Evolutionary conservation across 192 early-diverging fungal species (phyloP), one percentile per base, ranked within the genome.

Genomic region (Coemansia sp.): DNA sequence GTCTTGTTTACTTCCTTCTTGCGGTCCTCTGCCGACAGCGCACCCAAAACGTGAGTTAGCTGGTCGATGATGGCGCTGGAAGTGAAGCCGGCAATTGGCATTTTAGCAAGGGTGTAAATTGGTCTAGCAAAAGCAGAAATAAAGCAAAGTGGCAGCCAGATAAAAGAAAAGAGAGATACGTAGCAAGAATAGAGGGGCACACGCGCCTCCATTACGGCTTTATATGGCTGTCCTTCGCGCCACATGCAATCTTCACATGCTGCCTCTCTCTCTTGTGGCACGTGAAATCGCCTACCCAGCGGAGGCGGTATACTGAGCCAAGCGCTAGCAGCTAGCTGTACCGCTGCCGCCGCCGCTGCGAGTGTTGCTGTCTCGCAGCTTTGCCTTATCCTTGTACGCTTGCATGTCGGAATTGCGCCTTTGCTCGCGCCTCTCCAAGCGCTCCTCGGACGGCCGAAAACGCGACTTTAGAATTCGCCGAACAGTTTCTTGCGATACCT

Each of bases 391-490:
- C 45, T 67, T 77, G 53, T 25, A 74, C 58, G 47, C 49, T 20
- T 36, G 54, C 58, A 85, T 76, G 32, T 73, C 73, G n/a, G 59
- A 31, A 45, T 67, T 73, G 45, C 84, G 83, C 31, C 72, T 73
- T 2, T 31, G 41, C 59, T 86, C 84, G 31, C 83, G 76, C 51
- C 77, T 61, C 49, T 77, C 66, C 11, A 62, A 77, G 0, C 37
- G 64, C 25, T 65, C 65, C 35, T 46, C 46, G 0, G 61, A 59
- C 17, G 86, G 81, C 51, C 51, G 63, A 61, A 75, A 87, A 36
- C 67, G 76, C 9, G 84, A 83, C 60, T 85, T 87, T 45, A 87
- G 62, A n/a, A 87, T 87, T 6, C 86, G 80, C 39, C 74, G 46
- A 20, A 87, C 56, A 15, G 84, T 68, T 57, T 87, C 86, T 27